Base-by-base conservation (phyloP, 2,329 filamentous ascomycete genomes). In the Aspergillus glaucus region DNA sequence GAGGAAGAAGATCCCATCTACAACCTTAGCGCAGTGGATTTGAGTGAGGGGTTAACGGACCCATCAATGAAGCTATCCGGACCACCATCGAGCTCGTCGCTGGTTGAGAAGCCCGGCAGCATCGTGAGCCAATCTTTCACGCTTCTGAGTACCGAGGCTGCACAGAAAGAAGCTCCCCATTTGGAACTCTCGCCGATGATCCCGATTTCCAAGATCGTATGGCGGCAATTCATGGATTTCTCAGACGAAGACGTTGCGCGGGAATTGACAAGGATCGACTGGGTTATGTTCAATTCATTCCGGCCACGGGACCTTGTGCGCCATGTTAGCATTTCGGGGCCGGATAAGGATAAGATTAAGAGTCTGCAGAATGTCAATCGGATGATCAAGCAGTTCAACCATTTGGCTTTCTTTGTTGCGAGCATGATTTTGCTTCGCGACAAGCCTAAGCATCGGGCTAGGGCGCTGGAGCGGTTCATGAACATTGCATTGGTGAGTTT, bases 261-360 rank as follows among this genome's bases (percentile, higher is more conserved):
- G 51, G 93, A 98, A 68, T 79, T 98, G 61, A 97, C 93, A 3
- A 80, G 92, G 52, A 95, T 98, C 48, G 93, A 98, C 70, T 97
- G 92, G 92, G 84, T 94, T 67, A 93, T 97, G 86, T 97, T 96
- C 68, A 94, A 88, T 46, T 91, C 90, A 1, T 95, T 97, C 53
- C 84, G 89, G 22, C 87, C 95, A 48, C 87, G 93, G 50, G 93
- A 98, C 69, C 82, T 97, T 44, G 86, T 97, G 39, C 86, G 93
- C 4, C 88, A 96, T 63, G 91, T 96, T 55, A 93, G 85, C 61
- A 74, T 96, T 43, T 82, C 85, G 0, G 64, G 66, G 1, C 57
- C 64, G 4, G 67, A 72, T 42, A 71, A 71, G 49, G 67, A 68
- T 22, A 70, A 87, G 61, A 85, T 83, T 65, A 85, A 81, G 64